A percentile compares a stretch with the other conserved stretches of the same genome.
phyloP scores from a whole-genome alignment of 1,284 basidiomycete species.

The Fistulinella staudtii region DNA sequence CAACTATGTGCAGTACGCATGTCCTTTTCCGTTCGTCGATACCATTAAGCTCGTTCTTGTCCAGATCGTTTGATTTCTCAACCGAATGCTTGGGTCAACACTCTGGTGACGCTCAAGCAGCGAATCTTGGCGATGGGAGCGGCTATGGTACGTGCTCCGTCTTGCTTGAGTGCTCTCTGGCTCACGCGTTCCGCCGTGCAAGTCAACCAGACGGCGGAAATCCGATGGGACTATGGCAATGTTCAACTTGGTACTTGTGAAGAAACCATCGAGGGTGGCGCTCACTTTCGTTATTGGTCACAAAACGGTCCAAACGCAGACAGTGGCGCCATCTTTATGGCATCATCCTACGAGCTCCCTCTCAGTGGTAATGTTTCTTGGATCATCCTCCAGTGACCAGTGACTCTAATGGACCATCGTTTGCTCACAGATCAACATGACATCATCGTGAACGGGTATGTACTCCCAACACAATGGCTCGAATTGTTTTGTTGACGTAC shows the following conservation, averaged over 20 bases:
- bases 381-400: not conserved
- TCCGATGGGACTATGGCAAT: slow-evolving; percentile 80
- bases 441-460: slow-evolving; percentile 55
- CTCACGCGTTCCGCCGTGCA: slow-evolving; percentile 4
- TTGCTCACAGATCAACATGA: slow-evolving; percentile 42
- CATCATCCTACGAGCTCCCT: slow-evolving; percentile 71
- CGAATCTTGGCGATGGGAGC: slow-evolving; percentile 83
- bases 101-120: slow-evolving; percentile 64
- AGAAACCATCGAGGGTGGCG: slow-evolving; percentile 85
- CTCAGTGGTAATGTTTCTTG: slow-evolving; percentile 43
- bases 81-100: slow-evolving; percentile 85
- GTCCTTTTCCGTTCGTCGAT: not conserved
- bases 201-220: slow-evolving; percentile 76
- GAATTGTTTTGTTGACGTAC: slow-evolving; percentile 1
- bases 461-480: not conserved
- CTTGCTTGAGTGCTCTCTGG: not conserved
- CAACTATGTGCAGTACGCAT: slow-evolving; percentile 69
- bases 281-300: slow-evolving; percentile 89
- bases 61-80: slow-evolving; percentile 58
- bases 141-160: slow-evolving; percentile 51
- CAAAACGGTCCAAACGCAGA: slow-evolving; percentile 66
- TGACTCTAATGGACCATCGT: not conserved
- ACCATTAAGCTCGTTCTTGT: slow-evolving; percentile 8
- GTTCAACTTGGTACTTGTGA: slow-evolving; percentile 73
- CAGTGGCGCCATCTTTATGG: slow-evolving; percentile 83